These are phyloP conservation scores for Ophiostoma australiae DNA, from an alignment of 2,329 filamentous ascomycete species.

Conservation along the genomic window DNA sequence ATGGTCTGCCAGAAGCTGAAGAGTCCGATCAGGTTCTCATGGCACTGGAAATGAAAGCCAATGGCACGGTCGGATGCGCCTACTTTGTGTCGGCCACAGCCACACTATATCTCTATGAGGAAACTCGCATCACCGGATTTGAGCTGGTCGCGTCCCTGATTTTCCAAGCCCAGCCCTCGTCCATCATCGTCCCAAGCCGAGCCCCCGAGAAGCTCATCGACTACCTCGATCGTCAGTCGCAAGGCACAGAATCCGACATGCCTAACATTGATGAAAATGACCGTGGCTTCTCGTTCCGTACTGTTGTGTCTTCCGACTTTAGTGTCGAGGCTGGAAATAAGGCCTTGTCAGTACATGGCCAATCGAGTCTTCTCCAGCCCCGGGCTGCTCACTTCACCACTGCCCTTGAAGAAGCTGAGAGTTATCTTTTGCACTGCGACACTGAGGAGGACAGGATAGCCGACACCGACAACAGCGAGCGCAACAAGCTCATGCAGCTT, in stretches of 20 bases:
- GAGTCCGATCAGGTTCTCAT: slow-evolving; percentile 64
- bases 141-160: slow-evolving; percentile 61
- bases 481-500: slow-evolving; percentile 63
- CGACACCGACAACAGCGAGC: slow-evolving; percentile 48
- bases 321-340: slow-evolving; percentile 59
- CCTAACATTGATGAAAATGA: neutral
- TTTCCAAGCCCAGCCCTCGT: slow-evolving; percentile 51
- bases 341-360: slow-evolving; percentile 57
- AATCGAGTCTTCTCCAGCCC: slow-evolving; percentile 45
- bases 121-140: slow-evolving; percentile 63
- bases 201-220: slow-evolving; percentile 41
- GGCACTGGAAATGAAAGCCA: slow-evolving; percentile 70
- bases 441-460: slow-evolving; percentile 37
- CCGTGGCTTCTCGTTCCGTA: slow-evolving; percentile 51
- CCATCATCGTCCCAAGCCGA: slow-evolving; percentile 48
- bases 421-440: slow-evolving; percentile 30
- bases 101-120: slow-evolving; percentile 69
- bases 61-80: slow-evolving; percentile 71
- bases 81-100: slow-evolving; percentile 72
- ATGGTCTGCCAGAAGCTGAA: neutral
- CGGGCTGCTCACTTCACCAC: slow-evolving; percentile 54
- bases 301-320: slow-evolving; percentile 69
- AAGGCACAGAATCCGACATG: neutral
- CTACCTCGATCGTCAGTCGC: slow-evolving; percentile 31
- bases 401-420: slow-evolving; percentile 34